Conservation (phyloP, 495 filamentous ascomycete genomes). For the Penicillium malachiteum region DNA sequence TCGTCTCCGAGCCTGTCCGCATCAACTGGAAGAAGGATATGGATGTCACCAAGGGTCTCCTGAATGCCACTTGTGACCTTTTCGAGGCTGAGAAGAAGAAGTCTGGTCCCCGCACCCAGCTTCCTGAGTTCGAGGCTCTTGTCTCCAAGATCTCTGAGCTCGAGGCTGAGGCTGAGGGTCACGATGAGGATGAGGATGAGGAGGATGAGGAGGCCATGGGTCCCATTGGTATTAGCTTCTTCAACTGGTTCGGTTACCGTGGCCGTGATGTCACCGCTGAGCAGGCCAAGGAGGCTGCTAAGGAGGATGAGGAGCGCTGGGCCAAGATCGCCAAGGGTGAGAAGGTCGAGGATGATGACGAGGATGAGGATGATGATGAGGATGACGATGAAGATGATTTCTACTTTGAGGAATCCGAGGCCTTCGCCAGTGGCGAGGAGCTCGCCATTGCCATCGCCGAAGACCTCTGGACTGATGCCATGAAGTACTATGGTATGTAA, state of each 20-base stretch:
- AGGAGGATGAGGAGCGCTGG: constrained; percentile 58
- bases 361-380: constrained; percentile 45
- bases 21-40: constrained; percentile 85
- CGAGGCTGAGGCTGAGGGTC: constrained; percentile 25
- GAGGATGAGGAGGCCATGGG: constrained; percentile 53
- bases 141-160: constrained; percentile 44
- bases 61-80: constrained; percentile 65
- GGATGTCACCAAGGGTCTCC: constrained; percentile 79
- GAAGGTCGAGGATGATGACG: constrained; percentile 41
- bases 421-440: constrained; percentile 78
- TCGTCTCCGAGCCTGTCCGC: constrained; percentile 80
- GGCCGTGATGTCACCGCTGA: constrained; percentile 65
- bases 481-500: constrained; percentile 85
- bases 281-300: constrained; percentile 58
- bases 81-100: constrained; percentile 64
- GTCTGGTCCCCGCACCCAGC: constrained; percentile 31
- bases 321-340: constrained; percentile 57
- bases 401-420: constrained; percentile 62
- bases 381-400: constrained; percentile 54
- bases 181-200: constrained; percentile 46
- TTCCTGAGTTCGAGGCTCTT: constrained; percentile 53
- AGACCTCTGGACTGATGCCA: constrained; percentile 81
- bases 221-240: constrained; percentile 71
- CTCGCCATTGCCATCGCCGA: constrained; percentile 77
- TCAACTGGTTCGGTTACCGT: constrained; percentile 80